Evolutionary conservation across 805 yeast species (phyloP).

Genomic region (Spathaspora girioi): DNA sequence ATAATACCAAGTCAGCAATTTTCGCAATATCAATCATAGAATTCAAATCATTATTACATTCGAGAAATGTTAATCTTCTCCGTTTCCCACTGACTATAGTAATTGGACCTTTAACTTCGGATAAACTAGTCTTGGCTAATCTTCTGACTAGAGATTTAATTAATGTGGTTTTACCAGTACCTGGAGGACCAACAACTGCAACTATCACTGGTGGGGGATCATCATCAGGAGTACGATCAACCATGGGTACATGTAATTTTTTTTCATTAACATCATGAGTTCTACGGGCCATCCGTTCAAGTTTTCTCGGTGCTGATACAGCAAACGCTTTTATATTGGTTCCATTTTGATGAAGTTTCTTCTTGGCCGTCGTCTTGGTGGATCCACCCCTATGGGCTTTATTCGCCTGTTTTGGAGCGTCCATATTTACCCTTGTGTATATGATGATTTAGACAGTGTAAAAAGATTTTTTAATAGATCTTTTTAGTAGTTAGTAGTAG

Average conservation of each 20-base stretch:
- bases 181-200: constrained; percentile 98
- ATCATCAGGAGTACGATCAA: constrained; percentile 94
- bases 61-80: constrained; percentile 87
- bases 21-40: constrained; percentile 97
- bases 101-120: constrained; percentile 91
- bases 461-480: neutral
- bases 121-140: constrained; percentile 78
- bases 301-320: constrained; percentile 66
- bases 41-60: constrained; percentile 87
- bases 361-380: constrained; percentile 60
- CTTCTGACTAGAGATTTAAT: constrained; percentile 85
- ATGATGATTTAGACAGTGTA: neutral
- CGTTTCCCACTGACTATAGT: constrained; percentile 95
- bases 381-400: constrained; percentile 71
- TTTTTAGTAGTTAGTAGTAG: neutral
- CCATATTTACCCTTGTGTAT: neutral
- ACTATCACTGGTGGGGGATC: constrained; percentile 96
- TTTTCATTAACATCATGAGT: constrained; percentile 79
- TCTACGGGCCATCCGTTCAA: constrained; percentile 80
- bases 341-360: constrained; percentile 86
- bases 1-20: constrained; percentile 84
- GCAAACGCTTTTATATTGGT: constrained; percentile 44
- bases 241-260: constrained; percentile 94
- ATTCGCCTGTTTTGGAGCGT: constrained; percentile 54
- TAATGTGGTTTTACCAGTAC: constrained; percentile 94